These are phyloP conservation scores for Plasmodium relictum DNA, from an alignment of 169 alveolate genomes.

Conservation along the genomic window DNA sequence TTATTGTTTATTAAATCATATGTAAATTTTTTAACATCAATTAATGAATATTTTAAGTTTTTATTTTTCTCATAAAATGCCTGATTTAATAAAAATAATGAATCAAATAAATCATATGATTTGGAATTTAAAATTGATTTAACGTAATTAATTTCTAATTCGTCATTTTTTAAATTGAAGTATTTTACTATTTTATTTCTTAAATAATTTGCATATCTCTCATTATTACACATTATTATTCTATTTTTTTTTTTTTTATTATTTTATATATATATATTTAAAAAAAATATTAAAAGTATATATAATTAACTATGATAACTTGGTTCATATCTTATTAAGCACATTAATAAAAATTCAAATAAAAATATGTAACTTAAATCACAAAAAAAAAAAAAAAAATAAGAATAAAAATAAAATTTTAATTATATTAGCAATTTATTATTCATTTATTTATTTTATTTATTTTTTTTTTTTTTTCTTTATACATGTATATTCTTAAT, in stretches of 20 bases:
- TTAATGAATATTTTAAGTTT: slow-evolving; percentile 27
- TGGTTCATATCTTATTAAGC: too few relatives aligned
- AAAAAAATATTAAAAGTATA: not conserved
- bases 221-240: slow-evolving; percentile 11
- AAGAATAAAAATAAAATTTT: too few relatives aligned
- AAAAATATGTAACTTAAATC: not conserved
- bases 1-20: slow-evolving; percentile 30
- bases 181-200: slow-evolving; percentile 50
- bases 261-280: not conserved
- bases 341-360: not conserved
- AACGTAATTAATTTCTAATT: slow-evolving; percentile 44
- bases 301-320: not conserved
- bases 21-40: slow-evolving; percentile 46
- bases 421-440: too few relatives aligned
- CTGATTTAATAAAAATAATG: slow-evolving; percentile 49
- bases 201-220: slow-evolving; percentile 40
- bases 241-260: not conserved
- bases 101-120: slow-evolving; percentile 34
- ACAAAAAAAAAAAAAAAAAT: not conserved
- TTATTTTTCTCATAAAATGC: slow-evolving; percentile 41
- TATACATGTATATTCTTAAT: too few relatives aligned
- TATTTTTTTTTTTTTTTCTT: too few relatives aligned
- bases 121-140: slow-evolving; percentile 41
- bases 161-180: slow-evolving; percentile 62
- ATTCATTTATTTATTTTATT: too few relatives aligned